A percentile compares a stretch with the other conserved stretches of the same genome.
Evolutionary conservation across 768 basidiomycete species (phyloP).

Genomic region (Mycena filopes): DNA sequence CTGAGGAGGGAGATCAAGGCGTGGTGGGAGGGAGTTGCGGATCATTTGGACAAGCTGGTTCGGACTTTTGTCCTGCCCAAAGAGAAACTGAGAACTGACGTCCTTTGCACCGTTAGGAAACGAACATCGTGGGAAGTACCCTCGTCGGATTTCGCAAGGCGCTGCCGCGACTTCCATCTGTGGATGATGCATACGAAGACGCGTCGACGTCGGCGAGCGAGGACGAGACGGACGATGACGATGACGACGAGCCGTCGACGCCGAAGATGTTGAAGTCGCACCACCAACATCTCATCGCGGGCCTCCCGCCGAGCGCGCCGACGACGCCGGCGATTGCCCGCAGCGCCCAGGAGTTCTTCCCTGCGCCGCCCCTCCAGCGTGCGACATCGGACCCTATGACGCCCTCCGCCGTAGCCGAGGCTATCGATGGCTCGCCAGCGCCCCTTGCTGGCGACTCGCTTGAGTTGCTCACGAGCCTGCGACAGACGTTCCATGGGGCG

Average conservation of each 20-base stretch:
- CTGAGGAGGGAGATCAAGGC: conserved; percentile 68
- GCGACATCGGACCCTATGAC: conserved; percentile 20
- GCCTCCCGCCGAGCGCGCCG: conserved; percentile 30
- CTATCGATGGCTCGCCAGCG: conserved; percentile 20
- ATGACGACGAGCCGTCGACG: conserved; percentile 7
- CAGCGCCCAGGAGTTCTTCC: conserved; percentile 28
- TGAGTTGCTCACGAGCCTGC: conserved; percentile 57
- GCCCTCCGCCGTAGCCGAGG: conserved; percentile 28
- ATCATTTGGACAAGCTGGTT: conserved; percentile 70
- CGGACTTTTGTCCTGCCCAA: conserved; percentile 36
- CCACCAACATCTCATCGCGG: conserved; percentile 9
- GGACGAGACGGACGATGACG: conserved; percentile 29
- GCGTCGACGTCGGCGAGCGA: conserved; percentile 30
- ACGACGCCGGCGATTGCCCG: conserved; percentile 25
- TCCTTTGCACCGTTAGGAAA: conserved; percentile 52
- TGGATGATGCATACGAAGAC: conserved; percentile 60
- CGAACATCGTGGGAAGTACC: conserved; percentile 43
- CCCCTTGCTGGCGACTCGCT: conserved; percentile 37
- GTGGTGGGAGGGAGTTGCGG: conserved; percentile 75
- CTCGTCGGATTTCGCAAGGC: conserved; percentile 52
- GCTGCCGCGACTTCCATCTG: conserved; percentile 69
- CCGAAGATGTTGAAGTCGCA: conserved; percentile 16
- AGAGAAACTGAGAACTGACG: background rate
- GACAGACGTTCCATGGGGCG: conserved; percentile 65
- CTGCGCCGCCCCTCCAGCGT: conserved; percentile 7